Conservation (phyloP, 495 filamentous ascomycete genomes). For the Wilcoxina mikolae region DNA sequence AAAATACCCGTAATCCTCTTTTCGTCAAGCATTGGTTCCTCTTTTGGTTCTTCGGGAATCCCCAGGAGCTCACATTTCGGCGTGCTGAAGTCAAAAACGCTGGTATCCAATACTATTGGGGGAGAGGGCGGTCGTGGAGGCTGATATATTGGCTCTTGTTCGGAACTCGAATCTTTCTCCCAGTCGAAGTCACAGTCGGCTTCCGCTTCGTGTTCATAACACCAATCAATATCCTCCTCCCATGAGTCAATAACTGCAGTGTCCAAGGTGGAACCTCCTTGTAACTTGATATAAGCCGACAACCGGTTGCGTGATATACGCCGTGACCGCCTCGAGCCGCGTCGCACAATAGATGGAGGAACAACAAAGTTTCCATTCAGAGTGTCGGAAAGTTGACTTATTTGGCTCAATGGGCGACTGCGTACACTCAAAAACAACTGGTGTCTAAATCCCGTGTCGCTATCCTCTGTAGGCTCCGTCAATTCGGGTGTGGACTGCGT, state of each 20-base stretch:
- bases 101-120: background rate
- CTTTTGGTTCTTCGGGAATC: slow-evolving; percentile 11
- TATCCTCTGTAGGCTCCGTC: background rate
- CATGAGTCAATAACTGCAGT: slow-evolving; percentile 44
- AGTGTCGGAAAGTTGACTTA: slow-evolving; percentile 24
- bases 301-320: slow-evolving; percentile 17
- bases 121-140: background rate
- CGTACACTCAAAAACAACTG: slow-evolving; percentile 14
- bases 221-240: slow-evolving; percentile 93
- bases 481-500: slow-evolving; percentile 2
- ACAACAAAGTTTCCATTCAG: slow-evolving; percentile 22
- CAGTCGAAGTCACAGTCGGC: slow-evolving; percentile 84
- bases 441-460: slow-evolving; percentile 3
- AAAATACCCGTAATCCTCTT: slow-evolving; percentile 28
- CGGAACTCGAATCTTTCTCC: slow-evolving; percentile 31
- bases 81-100: background rate
- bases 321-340: slow-evolving; percentile 1
- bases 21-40: slow-evolving; percentile 17
- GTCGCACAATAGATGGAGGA: slow-evolving; percentile 10
- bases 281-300: slow-evolving; percentile 14
- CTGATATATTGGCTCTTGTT: background rate
- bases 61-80: background rate
- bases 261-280: slow-evolving; percentile 15
- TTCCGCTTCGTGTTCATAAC: slow-evolving; percentile 80
- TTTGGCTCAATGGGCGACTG: slow-evolving; percentile 21